Percentiles rank a stretch among this genome's conserved stretches.
Conservation (phyloP, 805 yeast species). For the Suhomyces faveliae region DNA sequence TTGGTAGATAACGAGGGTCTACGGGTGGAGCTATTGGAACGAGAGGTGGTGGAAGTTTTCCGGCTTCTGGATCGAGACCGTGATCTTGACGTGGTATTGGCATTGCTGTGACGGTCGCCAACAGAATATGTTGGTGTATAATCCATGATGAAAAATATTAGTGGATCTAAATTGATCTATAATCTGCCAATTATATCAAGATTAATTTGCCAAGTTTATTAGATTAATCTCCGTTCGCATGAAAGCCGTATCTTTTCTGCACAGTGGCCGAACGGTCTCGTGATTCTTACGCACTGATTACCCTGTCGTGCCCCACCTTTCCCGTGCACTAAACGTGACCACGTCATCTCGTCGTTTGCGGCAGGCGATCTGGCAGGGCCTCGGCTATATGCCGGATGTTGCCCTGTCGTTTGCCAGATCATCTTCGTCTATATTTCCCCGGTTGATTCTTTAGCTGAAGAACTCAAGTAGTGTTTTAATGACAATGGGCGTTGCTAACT, state of each 20-base stretch:
- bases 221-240: too few species aligned
- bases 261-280: background rate
- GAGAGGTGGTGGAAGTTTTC: conserved; percentile 31
- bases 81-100: conserved; percentile 29
- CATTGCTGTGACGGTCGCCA: conserved; percentile 1
- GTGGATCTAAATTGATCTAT: background rate
- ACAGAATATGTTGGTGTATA: conserved; percentile 12
- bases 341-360: background rate
- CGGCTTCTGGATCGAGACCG: conserved; percentile 38
- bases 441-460: too few species aligned
- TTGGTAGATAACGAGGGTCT: conserved; percentile 16
- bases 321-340: background rate
- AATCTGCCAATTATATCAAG: background rate
- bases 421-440: too few species aligned
- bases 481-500: conserved; percentile 14
- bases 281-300: background rate
- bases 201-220: too few species aligned
- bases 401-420: background rate
- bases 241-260: background rate
- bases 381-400: background rate
- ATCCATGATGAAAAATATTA: conserved; percentile 10
- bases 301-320: background rate
- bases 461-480: too few species aligned
- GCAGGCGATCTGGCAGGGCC: background rate
- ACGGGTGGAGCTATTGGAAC: conserved; percentile 34